Evolutionary conservation across 2,329 filamentous ascomycete genomes (phyloP).

Genomic region (Epichloe festucae): DNA sequence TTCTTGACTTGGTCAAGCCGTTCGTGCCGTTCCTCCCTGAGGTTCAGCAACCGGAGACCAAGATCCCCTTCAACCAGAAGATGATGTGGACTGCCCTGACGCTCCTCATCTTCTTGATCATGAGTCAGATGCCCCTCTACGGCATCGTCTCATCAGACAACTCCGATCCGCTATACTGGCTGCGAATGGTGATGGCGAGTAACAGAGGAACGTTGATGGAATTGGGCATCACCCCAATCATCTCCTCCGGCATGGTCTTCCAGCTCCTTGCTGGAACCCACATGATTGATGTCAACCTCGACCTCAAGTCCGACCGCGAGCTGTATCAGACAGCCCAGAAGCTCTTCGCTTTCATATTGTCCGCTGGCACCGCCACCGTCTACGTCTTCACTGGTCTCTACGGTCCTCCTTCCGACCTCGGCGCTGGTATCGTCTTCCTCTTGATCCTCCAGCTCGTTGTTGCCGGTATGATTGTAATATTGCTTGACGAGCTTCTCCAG

Average conservation of each 20-base stretch:
- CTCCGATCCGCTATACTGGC: conserved; percentile 97
- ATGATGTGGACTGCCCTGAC: conserved; percentile 92
- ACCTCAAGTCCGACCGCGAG: conserved; percentile 99
- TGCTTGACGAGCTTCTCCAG: conserved; percentile 96
- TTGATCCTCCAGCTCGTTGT: conserved; percentile 96
- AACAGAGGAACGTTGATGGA: conserved; percentile 96
- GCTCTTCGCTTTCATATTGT: conserved; percentile 93
- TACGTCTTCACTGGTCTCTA: conserved; percentile 98
- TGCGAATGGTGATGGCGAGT: conserved; percentile 99
- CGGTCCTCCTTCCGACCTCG: conserved; percentile 89
- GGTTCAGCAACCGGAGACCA: conserved; percentile 96
- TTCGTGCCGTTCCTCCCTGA: conserved; percentile 99
- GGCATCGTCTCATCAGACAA: conserved; percentile 98
- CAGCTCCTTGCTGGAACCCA: conserved; percentile 98
- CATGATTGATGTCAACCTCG: conserved; percentile 99
- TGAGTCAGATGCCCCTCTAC: conserved; percentile 99
- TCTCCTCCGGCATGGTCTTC: conserved; percentile 99
- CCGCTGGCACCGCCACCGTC: conserved; percentile 93
- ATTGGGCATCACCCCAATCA: conserved; percentile 94
- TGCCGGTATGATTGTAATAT: conserved; percentile 96
- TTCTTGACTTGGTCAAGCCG: conserved; percentile 98
- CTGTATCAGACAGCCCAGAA: conserved; percentile 99
- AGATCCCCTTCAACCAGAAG: conserved; percentile 98
- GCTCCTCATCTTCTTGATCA: conserved; percentile 96
- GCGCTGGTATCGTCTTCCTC: conserved; percentile 95